These are phyloP conservation scores for Trichomonas vaginalis DNA, from an alignment of 208 protist species.

Conservation along the genomic window DNA sequence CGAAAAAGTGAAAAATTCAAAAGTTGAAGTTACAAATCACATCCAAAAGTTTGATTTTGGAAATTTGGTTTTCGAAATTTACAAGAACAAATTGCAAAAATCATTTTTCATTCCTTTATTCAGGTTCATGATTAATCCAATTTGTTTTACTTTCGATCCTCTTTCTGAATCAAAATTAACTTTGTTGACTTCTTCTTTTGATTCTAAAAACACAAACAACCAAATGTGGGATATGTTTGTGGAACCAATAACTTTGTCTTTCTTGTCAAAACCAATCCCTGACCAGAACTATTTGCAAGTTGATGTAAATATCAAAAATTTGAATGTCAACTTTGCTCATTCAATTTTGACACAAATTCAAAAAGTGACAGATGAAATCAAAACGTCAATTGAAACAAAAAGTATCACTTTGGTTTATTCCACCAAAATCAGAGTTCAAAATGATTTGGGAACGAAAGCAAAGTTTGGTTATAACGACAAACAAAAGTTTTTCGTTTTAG, in stretches of 20 bases:
- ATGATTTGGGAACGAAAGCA: neutral
- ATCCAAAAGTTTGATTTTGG: neutral
- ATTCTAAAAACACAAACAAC: neutral
- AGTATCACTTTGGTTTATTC: neutral
- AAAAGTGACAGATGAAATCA: neutral
- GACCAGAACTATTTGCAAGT: neutral
- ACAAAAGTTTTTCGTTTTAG: neutral
- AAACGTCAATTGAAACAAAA: neutral
- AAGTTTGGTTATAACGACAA: neutral
- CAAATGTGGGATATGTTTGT: neutral
- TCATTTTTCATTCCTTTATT: neutral
- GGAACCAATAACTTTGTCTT: neutral
- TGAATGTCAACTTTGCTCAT: neutral
- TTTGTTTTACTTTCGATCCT: neutral
- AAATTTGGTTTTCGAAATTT: neutral
- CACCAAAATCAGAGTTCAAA: neutral
- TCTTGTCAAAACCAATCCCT: neutral
- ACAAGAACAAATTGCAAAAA: neutral
- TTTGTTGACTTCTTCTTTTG: neutral
- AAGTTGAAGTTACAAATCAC: neutral
- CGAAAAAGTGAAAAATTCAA: neutral
- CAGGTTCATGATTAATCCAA: neutral
- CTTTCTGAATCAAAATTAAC: neutral
- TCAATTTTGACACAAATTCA: neutral
- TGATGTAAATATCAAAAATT: neutral